These are phyloP conservation scores for Pyrenopolyporus hunteri DNA, from an alignment of 495 filamentous ascomycete species.

Conservation along the genomic window DNA sequence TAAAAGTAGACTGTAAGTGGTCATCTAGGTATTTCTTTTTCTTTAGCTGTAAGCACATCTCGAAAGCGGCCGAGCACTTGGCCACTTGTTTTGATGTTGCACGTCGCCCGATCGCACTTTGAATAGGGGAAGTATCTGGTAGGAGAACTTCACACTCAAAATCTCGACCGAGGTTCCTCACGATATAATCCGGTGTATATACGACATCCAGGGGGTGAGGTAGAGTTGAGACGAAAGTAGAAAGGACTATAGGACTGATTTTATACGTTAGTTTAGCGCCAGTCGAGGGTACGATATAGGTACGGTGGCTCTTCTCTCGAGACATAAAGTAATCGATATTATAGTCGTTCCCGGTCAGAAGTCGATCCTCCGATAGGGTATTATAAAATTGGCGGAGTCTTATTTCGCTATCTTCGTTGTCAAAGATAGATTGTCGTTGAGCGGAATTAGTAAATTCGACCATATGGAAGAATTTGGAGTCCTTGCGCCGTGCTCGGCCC, in stretches of 20 bases:
- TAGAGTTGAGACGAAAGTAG: conserved; percentile 58
- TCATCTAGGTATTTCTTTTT: conserved; percentile 72
- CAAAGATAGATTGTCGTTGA: conserved; percentile 61
- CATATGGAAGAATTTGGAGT: conserved; percentile 87
- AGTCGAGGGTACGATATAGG: conserved; percentile 68
- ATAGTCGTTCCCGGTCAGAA: conserved; percentile 66
- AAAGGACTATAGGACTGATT: conserved; percentile 69
- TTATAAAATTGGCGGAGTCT: conserved; percentile 77
- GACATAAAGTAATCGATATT: conserved; percentile 61
- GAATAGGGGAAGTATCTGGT: conserved; percentile 76
- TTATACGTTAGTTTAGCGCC: conserved; percentile 83
- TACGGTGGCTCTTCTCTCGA: conserved; percentile 60
- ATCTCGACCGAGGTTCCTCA: conserved; percentile 60
- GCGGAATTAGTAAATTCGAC: conserved; percentile 67
- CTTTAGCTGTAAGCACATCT: conserved; percentile 75
- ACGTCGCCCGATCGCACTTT: conserved; percentile 64
- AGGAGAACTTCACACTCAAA: conserved; percentile 84
- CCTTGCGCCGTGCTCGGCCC: conserved; percentile 78
- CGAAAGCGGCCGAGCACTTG: conserved; percentile 91
- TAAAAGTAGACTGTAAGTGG: conserved; percentile 73
- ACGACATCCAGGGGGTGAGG: conserved; percentile 65
- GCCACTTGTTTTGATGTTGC: conserved; percentile 72
- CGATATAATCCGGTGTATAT: conserved; percentile 66
- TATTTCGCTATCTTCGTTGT: conserved; percentile 60
- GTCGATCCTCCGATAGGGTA: conserved; percentile 74